Evolutionary conservation across 192 early-diverging fungal genomes (phyloP), one percentile per base, ranked within the genome.

Genomic region (Phycomyces blakesleeanus): DNA sequence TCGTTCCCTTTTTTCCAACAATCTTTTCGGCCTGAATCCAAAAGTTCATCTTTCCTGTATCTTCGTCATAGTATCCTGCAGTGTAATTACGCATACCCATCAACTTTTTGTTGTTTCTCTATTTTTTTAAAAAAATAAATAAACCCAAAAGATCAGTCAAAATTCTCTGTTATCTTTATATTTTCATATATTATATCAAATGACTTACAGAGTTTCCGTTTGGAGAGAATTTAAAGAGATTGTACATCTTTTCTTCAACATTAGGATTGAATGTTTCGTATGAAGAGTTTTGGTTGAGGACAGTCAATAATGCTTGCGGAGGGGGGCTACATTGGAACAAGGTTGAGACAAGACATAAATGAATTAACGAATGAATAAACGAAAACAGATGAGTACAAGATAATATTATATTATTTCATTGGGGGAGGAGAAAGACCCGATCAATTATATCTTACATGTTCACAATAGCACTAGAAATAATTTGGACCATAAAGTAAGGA

Each of bases 381-480:
- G 22, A 59, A 53, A 64, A 50, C 27, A 42, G 22, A 27, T 20
- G 22, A 55, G 22, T 22, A 64, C 7, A 21, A 22, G 4, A 57
- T 15, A 2, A 26, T 22, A 47, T 0, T 34, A 58, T 61, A 68
- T 53, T n/a, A n/a, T n/a, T n/a, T n/a, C n/a, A n/a, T n/a, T n/a
- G n/a, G n/a, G n/a, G n/a, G n/a, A n/a, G n/a, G n/a, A n/a, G n/a
- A n/a, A n/a, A n/a, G n/a, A n/a, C n/a, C n/a, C n/a, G n/a, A n/a
- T n/a, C n/a, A n/a, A n/a, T n/a, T n/a, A 4, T 16, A 40, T 62
- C 42, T 37, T 65, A 74, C 59, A 85, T 72, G 76, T 91, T 91
- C 69, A 87, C 84, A 70, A 93, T 93, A 34, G 90, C 91, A 44
- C 83, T 85, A 9, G 91, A 91, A 26, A 91, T 78, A 25, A 93